These are phyloP conservation scores for Isabelozyma rhagii DNA, from an alignment of 805 yeast genomes.

Conservation along the genomic window DNA sequence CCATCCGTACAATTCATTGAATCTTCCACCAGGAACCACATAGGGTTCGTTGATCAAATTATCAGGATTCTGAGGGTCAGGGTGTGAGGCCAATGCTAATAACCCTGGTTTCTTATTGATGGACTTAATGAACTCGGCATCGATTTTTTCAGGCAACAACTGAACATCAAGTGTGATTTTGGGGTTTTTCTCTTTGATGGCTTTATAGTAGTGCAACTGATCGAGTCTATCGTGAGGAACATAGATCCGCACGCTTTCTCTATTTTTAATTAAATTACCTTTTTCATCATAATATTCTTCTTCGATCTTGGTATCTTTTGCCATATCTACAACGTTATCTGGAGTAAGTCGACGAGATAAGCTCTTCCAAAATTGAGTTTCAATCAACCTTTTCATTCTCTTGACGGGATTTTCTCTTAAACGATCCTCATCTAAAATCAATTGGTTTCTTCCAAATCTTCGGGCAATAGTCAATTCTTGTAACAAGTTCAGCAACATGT, in stretches of 20 bases:
- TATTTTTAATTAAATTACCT: conserved; percentile 31
- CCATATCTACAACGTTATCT: conserved; percentile 62
- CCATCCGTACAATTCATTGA: conserved; percentile 97
- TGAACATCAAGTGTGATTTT: conserved; percentile 66
- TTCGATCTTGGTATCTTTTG: conserved; percentile 72
- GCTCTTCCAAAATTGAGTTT: conserved; percentile 75
- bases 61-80: conserved; percentile 50
- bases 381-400: conserved; percentile 68
- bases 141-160: conserved; percentile 69
- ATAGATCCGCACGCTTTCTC: conserved; percentile 71
- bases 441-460: conserved; percentile 70
- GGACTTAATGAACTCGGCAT: conserved; percentile 73
- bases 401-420: conserved; percentile 85
- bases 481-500: conserved; percentile 78
- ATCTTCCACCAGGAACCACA: conserved; percentile 96
- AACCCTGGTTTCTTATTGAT: conserved; percentile 83
- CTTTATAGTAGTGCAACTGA: conserved; percentile 65
- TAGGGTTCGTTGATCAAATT: conserved; percentile 71
- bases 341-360: conserved; percentile 70
- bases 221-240: conserved; percentile 68
- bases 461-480: conserved; percentile 89
- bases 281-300: conserved; percentile 39
- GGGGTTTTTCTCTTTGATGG: conserved; percentile 54
- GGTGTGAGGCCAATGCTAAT: conserved; percentile 72
- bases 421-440: conserved; percentile 78